A percentile compares a stretch with the other conserved stretches of the same genome.
Evolutionary conservation across 2,329 filamentous ascomycete species (phyloP).

Genomic region (Penicillium sp.): DNA sequence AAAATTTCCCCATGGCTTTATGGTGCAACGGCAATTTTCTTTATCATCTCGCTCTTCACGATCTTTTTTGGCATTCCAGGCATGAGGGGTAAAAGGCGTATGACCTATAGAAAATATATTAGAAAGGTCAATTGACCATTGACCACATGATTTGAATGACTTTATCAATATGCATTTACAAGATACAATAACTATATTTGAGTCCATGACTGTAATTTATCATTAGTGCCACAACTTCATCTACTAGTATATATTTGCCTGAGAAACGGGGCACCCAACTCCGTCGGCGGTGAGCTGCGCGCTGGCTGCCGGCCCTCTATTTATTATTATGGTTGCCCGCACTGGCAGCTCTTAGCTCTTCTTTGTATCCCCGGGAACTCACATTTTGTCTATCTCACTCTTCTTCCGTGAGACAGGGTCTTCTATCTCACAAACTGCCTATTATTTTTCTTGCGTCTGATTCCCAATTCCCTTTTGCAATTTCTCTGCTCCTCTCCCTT

Average conservation of each 20-base stretch:
- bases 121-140: slow-evolving; percentile 14
- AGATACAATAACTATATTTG: too few relatives aligned
- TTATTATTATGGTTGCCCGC: not conserved
- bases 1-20: not conserved
- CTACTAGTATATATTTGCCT: too few relatives aligned
- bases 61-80: slow-evolving; percentile 10
- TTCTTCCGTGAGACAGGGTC: not conserved
- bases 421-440: too few relatives aligned
- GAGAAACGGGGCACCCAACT: too few relatives aligned
- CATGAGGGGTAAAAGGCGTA: slow-evolving; percentile 14
- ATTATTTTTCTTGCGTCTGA: too few relatives aligned
- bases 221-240: too few relatives aligned
- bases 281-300: too few relatives aligned
- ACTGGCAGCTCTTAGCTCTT: not conserved
- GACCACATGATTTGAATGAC: slow-evolving; percentile 8
- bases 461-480: slow-evolving; percentile 4
- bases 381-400: not conserved
- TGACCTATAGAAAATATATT: slow-evolving; percentile 17
- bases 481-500: slow-evolving; percentile 13
- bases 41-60: not conserved
- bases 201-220: too few relatives aligned
- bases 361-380: not conserved
- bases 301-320: not conserved
- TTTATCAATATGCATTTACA: too few relatives aligned
- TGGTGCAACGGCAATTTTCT: not conserved